Conservation (phyloP, 1,284 basidiomycete species). For the Malassezia globosa region DNA sequence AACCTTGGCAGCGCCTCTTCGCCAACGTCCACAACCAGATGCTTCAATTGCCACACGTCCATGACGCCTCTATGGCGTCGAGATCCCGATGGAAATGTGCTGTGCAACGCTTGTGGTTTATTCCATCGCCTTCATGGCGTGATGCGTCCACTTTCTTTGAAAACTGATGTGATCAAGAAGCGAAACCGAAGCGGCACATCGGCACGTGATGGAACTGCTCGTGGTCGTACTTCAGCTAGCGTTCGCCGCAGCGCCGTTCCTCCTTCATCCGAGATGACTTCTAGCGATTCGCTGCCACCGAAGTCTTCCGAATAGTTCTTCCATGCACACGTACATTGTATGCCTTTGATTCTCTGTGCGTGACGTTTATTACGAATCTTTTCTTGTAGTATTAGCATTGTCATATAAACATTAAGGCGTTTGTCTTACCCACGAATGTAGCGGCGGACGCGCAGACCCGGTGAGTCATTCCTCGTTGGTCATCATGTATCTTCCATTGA, state of each 20-base stretch:
- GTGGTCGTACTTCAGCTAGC: background rate
- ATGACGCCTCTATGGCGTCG: slow-evolving; percentile 90
- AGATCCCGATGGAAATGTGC: slow-evolving; percentile 84
- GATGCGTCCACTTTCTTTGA: slow-evolving; percentile 78
- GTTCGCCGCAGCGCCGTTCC: background rate
- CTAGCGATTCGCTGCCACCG: too few species aligned
- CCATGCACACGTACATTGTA: too few species aligned
- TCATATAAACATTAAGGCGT: too few species aligned
- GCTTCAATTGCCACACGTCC: slow-evolving; percentile 87
- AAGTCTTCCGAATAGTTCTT: too few species aligned
- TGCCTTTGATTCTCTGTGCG: too few species aligned
- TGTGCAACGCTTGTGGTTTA: slow-evolving; percentile 54
- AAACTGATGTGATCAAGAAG: slow-evolving; percentile 97
- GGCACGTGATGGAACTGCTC: background rate
- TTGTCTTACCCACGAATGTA: too few species aligned
- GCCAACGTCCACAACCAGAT: slow-evolving; percentile 49
- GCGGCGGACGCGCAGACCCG: too few species aligned
- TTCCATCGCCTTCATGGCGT: slow-evolving; percentile 83
- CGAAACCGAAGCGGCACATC: slow-evolving; percentile 49
- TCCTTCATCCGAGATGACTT: background rate
- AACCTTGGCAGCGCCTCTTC: background rate
- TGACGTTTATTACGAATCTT: too few species aligned
- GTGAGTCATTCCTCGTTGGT: too few species aligned
- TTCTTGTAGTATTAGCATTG: too few species aligned
- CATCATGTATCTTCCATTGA: too few species aligned